These are phyloP conservation scores for Triticum urartu DNA, from an alignment of 176 grass and related monocot genomes.

Conservation along the genomic window DNA sequence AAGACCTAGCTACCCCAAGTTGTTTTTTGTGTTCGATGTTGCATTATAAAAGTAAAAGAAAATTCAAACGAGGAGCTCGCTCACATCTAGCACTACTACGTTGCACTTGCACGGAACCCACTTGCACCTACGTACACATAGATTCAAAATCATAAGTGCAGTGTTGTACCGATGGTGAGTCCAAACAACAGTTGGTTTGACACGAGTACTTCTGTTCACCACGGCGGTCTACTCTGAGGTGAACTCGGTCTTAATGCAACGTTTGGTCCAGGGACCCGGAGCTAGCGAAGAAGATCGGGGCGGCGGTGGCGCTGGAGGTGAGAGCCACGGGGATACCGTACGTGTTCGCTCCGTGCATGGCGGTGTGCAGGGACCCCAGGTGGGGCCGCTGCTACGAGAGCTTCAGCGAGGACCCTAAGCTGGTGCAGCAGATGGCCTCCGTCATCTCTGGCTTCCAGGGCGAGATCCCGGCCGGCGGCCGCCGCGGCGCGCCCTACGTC, in stretches of 20 bases:
- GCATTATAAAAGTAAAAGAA: background rate
- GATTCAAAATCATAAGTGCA: background rate
- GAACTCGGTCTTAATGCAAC: too few species aligned
- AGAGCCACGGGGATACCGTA: conserved; percentile 89
- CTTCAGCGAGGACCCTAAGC: conserved; percentile 59
- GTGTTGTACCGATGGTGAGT: background rate
- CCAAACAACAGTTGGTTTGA: background rate
- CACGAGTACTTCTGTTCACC: background rate
- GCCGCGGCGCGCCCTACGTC: background rate
- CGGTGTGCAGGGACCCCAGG: conserved; percentile 75
- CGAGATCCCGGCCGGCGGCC: conserved; percentile 39
- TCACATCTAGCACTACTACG: background rate
- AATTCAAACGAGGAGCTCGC: too few species aligned
- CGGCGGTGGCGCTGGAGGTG: conserved; percentile 72
- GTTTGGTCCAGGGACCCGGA: conserved; percentile 53
- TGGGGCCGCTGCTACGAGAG: conserved; percentile 91
- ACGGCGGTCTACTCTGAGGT: background rate
- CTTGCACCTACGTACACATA: background rate
- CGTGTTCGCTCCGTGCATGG: conserved; percentile 80
- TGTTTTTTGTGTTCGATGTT: background rate
- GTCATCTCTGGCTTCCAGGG: conserved; percentile 69
- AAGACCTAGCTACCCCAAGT: background rate
- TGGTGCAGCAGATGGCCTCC: conserved; percentile 65
- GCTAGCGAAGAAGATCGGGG: conserved; percentile 88
- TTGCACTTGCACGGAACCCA: too few species aligned